These are phyloP conservation scores for Debaryomyces sp. DNA, from an alignment of 1,139 yeast genomes.

Conservation along the genomic window DNA sequence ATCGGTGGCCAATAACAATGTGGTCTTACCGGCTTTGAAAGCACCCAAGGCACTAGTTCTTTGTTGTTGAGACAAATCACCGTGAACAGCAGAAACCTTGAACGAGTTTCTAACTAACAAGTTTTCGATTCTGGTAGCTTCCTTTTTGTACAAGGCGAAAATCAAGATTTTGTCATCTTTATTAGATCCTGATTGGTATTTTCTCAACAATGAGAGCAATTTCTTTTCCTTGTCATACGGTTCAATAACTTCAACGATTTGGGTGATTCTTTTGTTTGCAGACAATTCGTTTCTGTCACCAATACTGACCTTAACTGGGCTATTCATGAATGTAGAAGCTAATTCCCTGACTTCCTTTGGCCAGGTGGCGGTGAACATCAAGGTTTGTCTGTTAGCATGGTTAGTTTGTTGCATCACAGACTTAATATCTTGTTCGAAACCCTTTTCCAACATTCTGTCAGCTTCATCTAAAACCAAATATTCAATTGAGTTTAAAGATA, in stretches of 20 bases:
- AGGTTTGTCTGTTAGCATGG: conserved; percentile 64
- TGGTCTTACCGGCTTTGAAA: conserved; percentile 80
- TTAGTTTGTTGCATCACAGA: conserved; percentile 65
- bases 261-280: conserved; percentile 93
- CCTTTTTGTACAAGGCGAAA: conserved; percentile 94
- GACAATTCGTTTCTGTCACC: conserved; percentile 93
- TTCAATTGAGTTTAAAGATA: conserved; percentile 66
- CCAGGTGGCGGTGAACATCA: conserved; percentile 92
- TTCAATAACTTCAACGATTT: conserved; percentile 89
- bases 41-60: conserved; percentile 85
- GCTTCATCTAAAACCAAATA: conserved; percentile 95
- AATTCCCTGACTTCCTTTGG: conserved; percentile 91
- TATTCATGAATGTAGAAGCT: conserved; percentile 82
- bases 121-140: conserved; percentile 88
- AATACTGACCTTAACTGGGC: conserved; percentile 85
- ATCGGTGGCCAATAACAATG: conserved; percentile 89
- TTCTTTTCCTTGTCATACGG: conserved; percentile 81
- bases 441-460: conserved; percentile 94
- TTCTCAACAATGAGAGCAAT: conserved; percentile 67
- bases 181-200: conserved; percentile 70
- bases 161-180: conserved; percentile 80
- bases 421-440: conserved; percentile 95
- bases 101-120: conserved; percentile 73
- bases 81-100: conserved; percentile 90
- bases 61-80: conserved; percentile 91